phyloP scores from a whole-genome alignment of 768 basidiomycete species.

The Boletus eberwhitei region DNA sequence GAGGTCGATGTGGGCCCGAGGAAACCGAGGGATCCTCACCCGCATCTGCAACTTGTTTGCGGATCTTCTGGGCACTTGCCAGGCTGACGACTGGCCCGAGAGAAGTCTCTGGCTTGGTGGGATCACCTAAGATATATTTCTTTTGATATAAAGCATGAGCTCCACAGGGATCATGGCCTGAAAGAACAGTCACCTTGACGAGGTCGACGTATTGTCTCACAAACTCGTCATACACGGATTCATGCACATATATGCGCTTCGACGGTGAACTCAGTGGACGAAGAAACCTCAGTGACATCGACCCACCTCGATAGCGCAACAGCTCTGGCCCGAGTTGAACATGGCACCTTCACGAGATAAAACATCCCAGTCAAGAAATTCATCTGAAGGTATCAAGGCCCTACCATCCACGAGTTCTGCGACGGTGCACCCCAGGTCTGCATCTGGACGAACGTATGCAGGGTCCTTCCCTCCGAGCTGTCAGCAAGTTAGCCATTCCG shows the following conservation, averaged over 20 bases:
- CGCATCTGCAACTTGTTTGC: conserved; percentile 84
- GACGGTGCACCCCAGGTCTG: conserved; percentile 77
- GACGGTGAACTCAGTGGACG: neutral
- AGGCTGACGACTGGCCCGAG: conserved; percentile 93
- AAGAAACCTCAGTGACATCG: neutral
- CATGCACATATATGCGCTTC: conserved; percentile 92
- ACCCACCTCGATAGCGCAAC: conserved; percentile 84
- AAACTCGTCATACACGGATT: conserved; percentile 75
- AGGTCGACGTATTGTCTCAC: conserved; percentile 68
- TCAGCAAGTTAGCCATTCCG: conserved; percentile 2
- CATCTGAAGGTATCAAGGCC: neutral
- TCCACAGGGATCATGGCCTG: neutral
- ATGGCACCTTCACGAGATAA: conserved; percentile 59
- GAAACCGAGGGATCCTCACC: conserved; percentile 38
- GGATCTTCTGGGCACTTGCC: conserved; percentile 79
- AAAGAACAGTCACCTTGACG: conserved; percentile 51
- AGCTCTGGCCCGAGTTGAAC: conserved; percentile 98
- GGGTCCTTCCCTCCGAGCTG: conserved; percentile 98
- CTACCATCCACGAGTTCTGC: conserved; percentile 89
- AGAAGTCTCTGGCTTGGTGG: conserved; percentile 66
- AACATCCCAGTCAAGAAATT: neutral
- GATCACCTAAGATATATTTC: conserved; percentile 86
- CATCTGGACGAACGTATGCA: conserved; percentile 89
- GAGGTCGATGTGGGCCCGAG: neutral
- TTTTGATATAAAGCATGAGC: conserved; percentile 24